Conservation (phyloP, 1,284 basidiomycete species). For the Boletus mariae region DNA sequence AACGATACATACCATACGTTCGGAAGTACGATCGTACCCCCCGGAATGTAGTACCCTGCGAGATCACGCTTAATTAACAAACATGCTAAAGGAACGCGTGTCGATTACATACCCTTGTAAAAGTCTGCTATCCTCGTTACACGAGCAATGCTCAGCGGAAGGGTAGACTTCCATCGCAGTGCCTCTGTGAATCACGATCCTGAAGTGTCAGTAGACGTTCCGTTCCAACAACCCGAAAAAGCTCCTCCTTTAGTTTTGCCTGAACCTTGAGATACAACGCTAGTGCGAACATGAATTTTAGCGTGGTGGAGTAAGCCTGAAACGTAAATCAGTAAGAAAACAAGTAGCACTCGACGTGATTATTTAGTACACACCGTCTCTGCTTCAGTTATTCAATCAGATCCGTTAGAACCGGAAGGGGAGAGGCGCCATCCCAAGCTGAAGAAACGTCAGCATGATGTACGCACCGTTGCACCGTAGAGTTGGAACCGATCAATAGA, state of each 20-base stretch:
- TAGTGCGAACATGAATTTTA: slow-evolving; percentile 29
- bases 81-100: background rate
- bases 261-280: slow-evolving; percentile 22
- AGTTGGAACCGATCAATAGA: too few species aligned
- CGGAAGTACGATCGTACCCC: slow-evolving; percentile 31
- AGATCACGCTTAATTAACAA: background rate
- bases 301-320: slow-evolving; percentile 25
- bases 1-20: slow-evolving; percentile 32
- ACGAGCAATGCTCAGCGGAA: slow-evolving; percentile 22
- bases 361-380: slow-evolving; percentile 17
- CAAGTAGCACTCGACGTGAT: background rate
- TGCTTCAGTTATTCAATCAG: slow-evolving; percentile 17
- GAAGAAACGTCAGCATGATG: too few species aligned
- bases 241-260: slow-evolving; percentile 20
- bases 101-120: slow-evolving; percentile 7
- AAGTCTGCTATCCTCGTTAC: slow-evolving; percentile 10
- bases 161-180: slow-evolving; percentile 26
- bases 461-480: too few species aligned
- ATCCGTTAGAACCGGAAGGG: background rate
- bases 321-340: background rate
- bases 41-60: slow-evolving; percentile 30
- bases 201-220: slow-evolving; percentile 29
- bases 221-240: slow-evolving; percentile 16
- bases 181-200: slow-evolving; percentile 31
- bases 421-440: too few species aligned